Conservation (phyloP, 164 flowering plant species). For the Umbilicus rupestris region DNA sequence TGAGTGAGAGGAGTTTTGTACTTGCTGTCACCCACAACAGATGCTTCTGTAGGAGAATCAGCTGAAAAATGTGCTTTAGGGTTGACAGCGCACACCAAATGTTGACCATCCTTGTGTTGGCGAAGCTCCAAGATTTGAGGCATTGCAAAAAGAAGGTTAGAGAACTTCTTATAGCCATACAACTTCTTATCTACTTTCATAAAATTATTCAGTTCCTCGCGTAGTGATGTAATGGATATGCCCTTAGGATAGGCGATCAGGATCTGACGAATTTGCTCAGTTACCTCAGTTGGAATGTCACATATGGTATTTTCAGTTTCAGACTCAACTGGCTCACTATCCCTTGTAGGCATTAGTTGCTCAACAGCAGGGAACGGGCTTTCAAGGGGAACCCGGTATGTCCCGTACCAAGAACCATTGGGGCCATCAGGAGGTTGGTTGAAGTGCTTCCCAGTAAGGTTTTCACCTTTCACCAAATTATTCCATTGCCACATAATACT, state of each 20-base stretch:
- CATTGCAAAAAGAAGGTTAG: constrained; percentile 51
- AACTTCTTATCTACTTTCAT: constrained; percentile 38
- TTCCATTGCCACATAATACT: constrained; percentile 90
- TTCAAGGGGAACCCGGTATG: constrained; percentile 16
- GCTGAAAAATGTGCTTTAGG: constrained; percentile 20
- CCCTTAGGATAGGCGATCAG: constrained; percentile 52
- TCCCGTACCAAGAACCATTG: constrained; percentile 81
- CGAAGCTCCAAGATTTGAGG: constrained; percentile 41
- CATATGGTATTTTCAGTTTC: constrained; percentile 25
- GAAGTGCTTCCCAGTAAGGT: constrained; percentile 55
- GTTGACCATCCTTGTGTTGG: constrained; percentile 27
- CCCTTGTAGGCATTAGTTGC: not conserved
- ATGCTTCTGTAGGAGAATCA: constrained; percentile 14
- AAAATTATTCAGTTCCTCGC: constrained; percentile 34
- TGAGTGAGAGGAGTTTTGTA: constrained; percentile 11
- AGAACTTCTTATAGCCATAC: constrained; percentile 68
- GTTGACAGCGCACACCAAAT: constrained; percentile 21
- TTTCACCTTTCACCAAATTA: constrained; percentile 53
- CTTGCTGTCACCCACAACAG: constrained; percentile 9
- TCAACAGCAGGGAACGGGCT: not conserved
- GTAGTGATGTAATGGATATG: constrained; percentile 38
- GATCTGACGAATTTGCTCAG: constrained; percentile 37
- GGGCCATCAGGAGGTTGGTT: constrained; percentile 90
- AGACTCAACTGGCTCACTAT: constrained; percentile 10
- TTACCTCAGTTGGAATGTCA: constrained; percentile 41